A percentile compares a stretch with the other conserved stretches of the same genome.
Evolutionary conservation across 331 rosid species (phyloP).

Genomic region (Arachis monticola): DNA sequence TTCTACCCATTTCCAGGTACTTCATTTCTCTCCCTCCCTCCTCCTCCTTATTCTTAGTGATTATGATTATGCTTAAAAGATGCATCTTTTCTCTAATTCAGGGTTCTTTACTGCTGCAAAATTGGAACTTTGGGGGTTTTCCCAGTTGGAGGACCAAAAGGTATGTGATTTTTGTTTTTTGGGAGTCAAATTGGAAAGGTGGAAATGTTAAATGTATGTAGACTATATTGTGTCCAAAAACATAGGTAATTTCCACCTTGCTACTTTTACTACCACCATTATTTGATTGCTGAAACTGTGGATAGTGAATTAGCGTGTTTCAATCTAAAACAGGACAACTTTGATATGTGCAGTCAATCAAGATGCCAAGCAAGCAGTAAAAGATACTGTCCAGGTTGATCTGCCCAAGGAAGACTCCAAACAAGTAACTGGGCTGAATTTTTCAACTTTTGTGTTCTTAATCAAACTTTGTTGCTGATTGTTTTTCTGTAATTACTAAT

Average conservation of each 20-base stretch:
- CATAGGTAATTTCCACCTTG: conserved; percentile 1
- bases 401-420: conserved; percentile 55
- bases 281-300: conserved; percentile 41
- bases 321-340: conserved; percentile 83
- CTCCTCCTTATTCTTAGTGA: not conserved
- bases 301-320: conserved; percentile 61
- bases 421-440: conserved; percentile 48
- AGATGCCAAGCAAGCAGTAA: conserved; percentile 73
- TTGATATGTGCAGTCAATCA: conserved; percentile 79
- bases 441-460: conserved; percentile 9
- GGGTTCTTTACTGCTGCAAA: conserved; percentile 42
- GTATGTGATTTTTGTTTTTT: conserved; percentile 32
- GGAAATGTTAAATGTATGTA: conserved; percentile 4
- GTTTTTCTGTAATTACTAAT: not conserved
- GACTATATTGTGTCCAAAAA: conserved; percentile 12
- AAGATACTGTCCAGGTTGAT: conserved; percentile 62
- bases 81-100: conserved; percentile 18
- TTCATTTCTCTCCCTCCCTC: conserved; percentile 14
- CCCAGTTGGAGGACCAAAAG: conserved; percentile 55
- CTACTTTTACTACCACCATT: not conserved
- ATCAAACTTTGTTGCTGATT: not conserved
- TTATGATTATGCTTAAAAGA: conserved; percentile 35
- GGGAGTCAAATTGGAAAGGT: not conserved
- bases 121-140: conserved; percentile 39
- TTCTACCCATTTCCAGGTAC: conserved; percentile 43